Conservation (phyloP, 148 eudicot species). For the Vaccinium macrocarpon region DNA sequence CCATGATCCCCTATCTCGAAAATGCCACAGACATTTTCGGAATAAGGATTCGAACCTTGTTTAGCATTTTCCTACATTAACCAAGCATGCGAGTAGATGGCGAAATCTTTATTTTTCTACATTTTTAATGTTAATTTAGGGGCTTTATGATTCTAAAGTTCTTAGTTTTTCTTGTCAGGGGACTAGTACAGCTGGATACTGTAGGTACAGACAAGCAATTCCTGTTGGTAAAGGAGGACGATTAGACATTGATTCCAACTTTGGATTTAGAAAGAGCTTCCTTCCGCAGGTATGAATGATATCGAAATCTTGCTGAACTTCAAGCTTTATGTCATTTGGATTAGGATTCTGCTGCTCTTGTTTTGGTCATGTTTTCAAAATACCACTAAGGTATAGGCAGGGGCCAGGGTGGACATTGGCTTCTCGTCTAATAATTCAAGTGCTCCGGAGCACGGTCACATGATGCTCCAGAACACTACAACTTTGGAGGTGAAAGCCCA, state of each 20-base stretch:
- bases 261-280: slow-evolving; percentile 65
- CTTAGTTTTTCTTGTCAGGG: slow-evolving; percentile 37
- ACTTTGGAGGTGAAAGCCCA: too few species aligned
- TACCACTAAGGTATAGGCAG: neutral
- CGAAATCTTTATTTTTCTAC: neutral
- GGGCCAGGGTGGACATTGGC: neutral
- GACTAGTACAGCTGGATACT: slow-evolving; percentile 66
- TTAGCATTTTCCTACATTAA: neutral
- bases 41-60: neutral
- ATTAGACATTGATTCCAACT: slow-evolving; percentile 68
- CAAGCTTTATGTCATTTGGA: neutral
- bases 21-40: neutral
- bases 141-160: slow-evolving; percentile 1
- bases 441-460: too few species aligned
- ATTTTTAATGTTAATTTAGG: neutral
- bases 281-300: slow-evolving; percentile 68
- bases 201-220: slow-evolving; percentile 81
- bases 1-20: neutral
- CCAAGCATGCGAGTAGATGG: neutral
- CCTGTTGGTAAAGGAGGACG: slow-evolving; percentile 72
- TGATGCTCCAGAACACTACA: too few species aligned
- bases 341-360: neutral
- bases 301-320: neutral
- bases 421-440: neutral
- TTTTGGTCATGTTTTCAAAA: neutral